Evolutionary conservation across 2,329 filamentous ascomycete genomes (phyloP), one percentile per base, ranked within the genome.

Genomic region (Scolecobasidium constrictum): DNA sequence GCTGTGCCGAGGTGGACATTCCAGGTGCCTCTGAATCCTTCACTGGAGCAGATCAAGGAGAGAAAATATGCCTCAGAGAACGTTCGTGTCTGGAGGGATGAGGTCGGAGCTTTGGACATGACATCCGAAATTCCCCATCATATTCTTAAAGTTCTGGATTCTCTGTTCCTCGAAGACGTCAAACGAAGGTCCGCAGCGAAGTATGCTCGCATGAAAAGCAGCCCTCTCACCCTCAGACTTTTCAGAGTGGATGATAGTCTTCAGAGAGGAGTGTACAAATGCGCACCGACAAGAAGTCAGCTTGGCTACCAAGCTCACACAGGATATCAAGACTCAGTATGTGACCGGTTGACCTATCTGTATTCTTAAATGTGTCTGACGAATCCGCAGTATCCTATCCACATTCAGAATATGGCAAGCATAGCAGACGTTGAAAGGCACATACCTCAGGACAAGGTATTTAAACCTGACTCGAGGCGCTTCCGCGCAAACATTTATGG

Each of bases 401-500:
- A 84, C 49, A 61, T 87, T 34, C 61, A 85, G 40, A 84, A 75
- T 50, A 57, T 86, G 15, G 69, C 71, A 36, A 83, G 77, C 48
- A 66, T 86, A 17, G 71, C 72, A 38, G 70, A 77, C 38, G 67
- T 84, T 19, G 74, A 78, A 46, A 59, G 65, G 2, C 64, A 73
- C 37, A 67, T 84, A 5, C 66, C 70, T 1, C 70, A 69, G 49
- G 68, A 69, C 39, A 61, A 57, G 68, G 18, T 72, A 15, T 65
- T 67, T 20, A 62, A 68, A 20, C 66, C 86, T 0, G 75, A 81
- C 44, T 72, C 74, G 6, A 62, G 72, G 13, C 72, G 80, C 11
- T 87, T 85, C 60, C 72, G 83, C 18, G 73, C 82, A 28, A 87
- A 88, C 52, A 76, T 88, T 23, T 78, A 85, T 50, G 61, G 75